These are phyloP conservation scores for Saturnispora zaruensis DNA, from an alignment of 805 yeast genomes.

Conservation along the genomic window DNA sequence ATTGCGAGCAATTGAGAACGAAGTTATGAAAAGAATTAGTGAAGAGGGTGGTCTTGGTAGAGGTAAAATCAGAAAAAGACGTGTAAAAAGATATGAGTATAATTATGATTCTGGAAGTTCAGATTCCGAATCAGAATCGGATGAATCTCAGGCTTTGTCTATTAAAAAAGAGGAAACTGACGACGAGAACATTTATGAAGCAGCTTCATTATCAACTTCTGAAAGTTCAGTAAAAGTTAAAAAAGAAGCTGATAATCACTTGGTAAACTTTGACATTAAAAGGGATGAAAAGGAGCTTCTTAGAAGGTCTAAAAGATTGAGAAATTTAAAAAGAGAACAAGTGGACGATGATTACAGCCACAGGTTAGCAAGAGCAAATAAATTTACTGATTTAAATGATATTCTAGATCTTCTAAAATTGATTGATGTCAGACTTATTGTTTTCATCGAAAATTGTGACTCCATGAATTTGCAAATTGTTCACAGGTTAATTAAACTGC, in stretches of 20 bases:
- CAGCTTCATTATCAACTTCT: neutral
- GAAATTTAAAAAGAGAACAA: slow-evolving; percentile 6
- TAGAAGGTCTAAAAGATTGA: slow-evolving; percentile 6
- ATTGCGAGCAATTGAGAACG: slow-evolving; percentile 13
- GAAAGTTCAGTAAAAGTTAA: neutral
- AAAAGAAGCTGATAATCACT: slow-evolving; percentile 4
- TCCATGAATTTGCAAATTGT: slow-evolving; percentile 23
- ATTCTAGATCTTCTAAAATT: slow-evolving; percentile 16
- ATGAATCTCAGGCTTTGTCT: neutral
- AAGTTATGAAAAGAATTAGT: slow-evolving; percentile 3
- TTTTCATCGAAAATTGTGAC: slow-evolving; percentile 31
- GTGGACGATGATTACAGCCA: slow-evolving; percentile 15
- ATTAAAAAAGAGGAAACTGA: neutral
- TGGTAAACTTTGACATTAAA: neutral
- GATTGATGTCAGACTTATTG: slow-evolving; percentile 15
- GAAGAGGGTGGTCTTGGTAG: slow-evolving; percentile 3
- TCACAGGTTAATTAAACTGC: slow-evolving; percentile 19
- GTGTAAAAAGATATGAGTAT: slow-evolving; percentile 9
- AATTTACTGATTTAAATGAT: slow-evolving; percentile 21
- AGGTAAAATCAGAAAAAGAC: slow-evolving; percentile 9
- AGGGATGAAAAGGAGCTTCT: slow-evolving; percentile 9
- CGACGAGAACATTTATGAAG: neutral
- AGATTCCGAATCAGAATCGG: slow-evolving; percentile 6
- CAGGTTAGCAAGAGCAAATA: slow-evolving; percentile 8
- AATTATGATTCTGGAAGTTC: slow-evolving; percentile 7